phyloP scores from a whole-genome alignment of 352 stramenopile species.

The Phytopythium litorale region DNA sequence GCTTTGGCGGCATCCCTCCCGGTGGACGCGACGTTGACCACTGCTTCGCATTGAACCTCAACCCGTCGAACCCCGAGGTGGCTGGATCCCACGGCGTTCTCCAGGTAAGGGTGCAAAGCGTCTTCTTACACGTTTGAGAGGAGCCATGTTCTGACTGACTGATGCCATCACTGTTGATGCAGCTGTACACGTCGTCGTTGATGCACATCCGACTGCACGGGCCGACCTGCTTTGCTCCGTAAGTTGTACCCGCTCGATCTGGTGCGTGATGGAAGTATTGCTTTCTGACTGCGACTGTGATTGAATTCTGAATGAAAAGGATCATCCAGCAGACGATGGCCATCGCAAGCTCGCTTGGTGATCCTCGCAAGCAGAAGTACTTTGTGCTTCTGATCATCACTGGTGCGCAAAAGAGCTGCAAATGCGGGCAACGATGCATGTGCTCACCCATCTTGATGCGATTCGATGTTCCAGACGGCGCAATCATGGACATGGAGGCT shows the following conservation, averaged over 20 bases:
- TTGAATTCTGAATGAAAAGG: slow-evolving; percentile 8
- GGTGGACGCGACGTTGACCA: slow-evolving; percentile 69
- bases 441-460: neutral
- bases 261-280: neutral
- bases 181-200: slow-evolving; percentile 56
- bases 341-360: slow-evolving; percentile 33
- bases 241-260: slow-evolving; percentile 7
- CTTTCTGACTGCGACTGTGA: neutral
- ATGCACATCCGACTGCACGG: slow-evolving; percentile 48
- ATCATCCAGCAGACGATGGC: slow-evolving; percentile 52
- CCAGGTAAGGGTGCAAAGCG: slow-evolving; percentile 23
- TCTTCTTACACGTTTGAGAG: neutral
- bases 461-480: slow-evolving; percentile 39
- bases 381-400: slow-evolving; percentile 87
- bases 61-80: slow-evolving; percentile 69
- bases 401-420: slow-evolving; percentile 1
- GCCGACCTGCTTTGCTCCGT: slow-evolving; percentile 57
- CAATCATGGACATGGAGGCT: slow-evolving; percentile 85
- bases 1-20: slow-evolving; percentile 79
- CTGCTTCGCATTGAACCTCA: slow-evolving; percentile 88
- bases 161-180: neutral
- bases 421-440: neutral
- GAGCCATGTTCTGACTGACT: too few relatives aligned
- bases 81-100: slow-evolving; percentile 67
- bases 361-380: slow-evolving; percentile 74